Base-by-base conservation (phyloP, 768 basidiomycete genomes). In the Boletus edulis region DNA sequence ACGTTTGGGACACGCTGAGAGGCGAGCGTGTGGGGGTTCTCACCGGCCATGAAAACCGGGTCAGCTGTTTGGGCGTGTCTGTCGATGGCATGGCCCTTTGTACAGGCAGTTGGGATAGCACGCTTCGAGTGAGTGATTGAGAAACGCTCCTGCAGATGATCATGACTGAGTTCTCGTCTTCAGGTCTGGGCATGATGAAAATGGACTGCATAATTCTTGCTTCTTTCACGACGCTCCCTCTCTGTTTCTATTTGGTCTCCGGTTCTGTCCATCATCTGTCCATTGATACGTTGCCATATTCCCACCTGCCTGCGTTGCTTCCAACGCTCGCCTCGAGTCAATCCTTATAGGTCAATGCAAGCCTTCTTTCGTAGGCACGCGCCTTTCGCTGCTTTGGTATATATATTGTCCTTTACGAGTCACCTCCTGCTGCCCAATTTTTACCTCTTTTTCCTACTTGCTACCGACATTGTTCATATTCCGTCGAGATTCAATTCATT, bases 1-100 rank as follows among this genome's bases (percentile, higher is more conserved):
- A 99, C 69, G 96, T 98, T 49, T 99, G 96, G 96, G 96, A 99
- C 71, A 98, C 95, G 29, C 80, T 99, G 67, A 97, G 96, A 74
- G 97, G 97, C 52, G 96, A 98, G 72, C 90, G 96, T 52, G 94
- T 99, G 39, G 96, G 96, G 54, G 97, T 99, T 49, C 75, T 99
- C 57, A 93, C 94, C 37, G 96, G 97, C 17, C 96, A 99, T 67
- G 96, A 99, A 80, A 99, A 99, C 78, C 80, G 96, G 60, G 94
- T 99, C 62, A 91, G 89, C 67, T 98, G 97, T 78, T 75, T 99
- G 62, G 96, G 96, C 51, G 97, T 98, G 61, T 92, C 89, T 61
- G 84, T 86, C 44, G 96, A 99, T 69, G 96, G 96, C 39, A 98
- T 98, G 89, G 96, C 96, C 44, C 86, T 99, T 55, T 98, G 96